These are phyloP conservation scores for Kazachstania martiniae DNA, from an alignment of 805 yeast species.

Conservation along the genomic window DNA sequence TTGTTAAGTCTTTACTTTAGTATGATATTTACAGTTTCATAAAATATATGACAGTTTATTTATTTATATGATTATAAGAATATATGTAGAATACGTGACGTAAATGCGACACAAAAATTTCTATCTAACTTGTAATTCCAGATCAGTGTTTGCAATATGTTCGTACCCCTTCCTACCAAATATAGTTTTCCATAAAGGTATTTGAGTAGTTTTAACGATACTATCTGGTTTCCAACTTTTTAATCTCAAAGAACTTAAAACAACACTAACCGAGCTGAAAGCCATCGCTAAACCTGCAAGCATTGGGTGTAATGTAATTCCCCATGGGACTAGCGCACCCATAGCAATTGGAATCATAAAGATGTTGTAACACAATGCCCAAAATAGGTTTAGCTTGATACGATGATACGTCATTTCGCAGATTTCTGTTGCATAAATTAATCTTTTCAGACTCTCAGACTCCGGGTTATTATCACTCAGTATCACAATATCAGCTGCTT, in stretches of 20 bases:
- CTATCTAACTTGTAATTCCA: too few species aligned
- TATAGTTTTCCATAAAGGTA: too few species aligned
- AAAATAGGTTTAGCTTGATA: slow-evolving; percentile 70
- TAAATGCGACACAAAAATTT: too few species aligned
- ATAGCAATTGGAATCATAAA: slow-evolving; percentile 89
- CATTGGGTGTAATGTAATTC: slow-evolving; percentile 71
- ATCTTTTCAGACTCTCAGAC: slow-evolving; percentile 32
- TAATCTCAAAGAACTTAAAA: slow-evolving; percentile 62
- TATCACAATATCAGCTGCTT: slow-evolving; percentile 88
- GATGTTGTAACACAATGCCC: slow-evolving; percentile 79
- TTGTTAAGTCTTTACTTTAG: too few species aligned
- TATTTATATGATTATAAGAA: too few species aligned
- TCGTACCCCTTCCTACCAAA: too few species aligned
- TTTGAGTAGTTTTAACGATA: too few species aligned
- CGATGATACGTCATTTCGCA: slow-evolving; percentile 59
- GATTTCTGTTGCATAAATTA: slow-evolving; percentile 54
- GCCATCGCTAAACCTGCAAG: slow-evolving; percentile 93
- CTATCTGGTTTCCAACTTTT: slow-evolving; percentile 45
- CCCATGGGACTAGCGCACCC: slow-evolving; percentile 78
- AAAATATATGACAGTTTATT: too few species aligned
- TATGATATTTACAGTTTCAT: too few species aligned
- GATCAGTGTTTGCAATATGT: too few species aligned
- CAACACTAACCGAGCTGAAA: slow-evolving; percentile 81
- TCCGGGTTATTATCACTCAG: slow-evolving; percentile 31
- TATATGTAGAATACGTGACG: too few species aligned